These are phyloP conservation scores for Mortierella sp. DNA, from an alignment of 371 early-diverging fungal genomes.

Conservation along the genomic window DNA sequence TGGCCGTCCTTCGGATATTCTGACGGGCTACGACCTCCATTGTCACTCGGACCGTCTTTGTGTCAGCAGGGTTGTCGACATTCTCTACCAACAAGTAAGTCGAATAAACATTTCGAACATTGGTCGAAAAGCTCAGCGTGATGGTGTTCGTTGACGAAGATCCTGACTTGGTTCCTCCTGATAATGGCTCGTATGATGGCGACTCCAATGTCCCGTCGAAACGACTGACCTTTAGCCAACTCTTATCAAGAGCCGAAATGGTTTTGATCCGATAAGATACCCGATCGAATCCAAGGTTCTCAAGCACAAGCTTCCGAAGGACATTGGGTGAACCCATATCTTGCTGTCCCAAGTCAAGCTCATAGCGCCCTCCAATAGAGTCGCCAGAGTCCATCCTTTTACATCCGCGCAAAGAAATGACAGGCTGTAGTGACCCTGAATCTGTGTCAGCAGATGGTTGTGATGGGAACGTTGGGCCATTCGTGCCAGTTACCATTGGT, in stretches of 20 bases:
- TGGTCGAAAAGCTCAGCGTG: conserved; percentile 62
- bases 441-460: conserved; percentile 16
- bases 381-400: conserved; percentile 59
- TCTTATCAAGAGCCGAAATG: conserved; percentile 58
- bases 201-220: conserved; percentile 72
- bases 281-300: conserved; percentile 58
- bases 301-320: conserved; percentile 66
- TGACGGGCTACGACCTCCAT: conserved; percentile 79
- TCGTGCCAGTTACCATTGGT: neutral
- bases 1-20: conserved; percentile 60
- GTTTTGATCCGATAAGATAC: conserved; percentile 68
- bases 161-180: conserved; percentile 23
- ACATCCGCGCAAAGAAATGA: conserved; percentile 65
- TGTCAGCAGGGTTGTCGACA: conserved; percentile 72
- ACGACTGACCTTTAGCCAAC: conserved; percentile 72
- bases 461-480: neutral
- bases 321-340: conserved; percentile 64
- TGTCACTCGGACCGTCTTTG: conserved; percentile 68
- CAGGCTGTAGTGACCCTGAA: conserved; percentile 25
- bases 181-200: conserved; percentile 25
- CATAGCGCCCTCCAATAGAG: conserved; percentile 67
- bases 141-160: conserved; percentile 57
- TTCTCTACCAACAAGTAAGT: conserved; percentile 77
- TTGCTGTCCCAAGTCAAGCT: conserved; percentile 80
- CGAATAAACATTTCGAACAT: conserved; percentile 65